Conservation (phyloP, 2,329 filamentous ascomycete species). For the Aspergillus melleus region DNA sequence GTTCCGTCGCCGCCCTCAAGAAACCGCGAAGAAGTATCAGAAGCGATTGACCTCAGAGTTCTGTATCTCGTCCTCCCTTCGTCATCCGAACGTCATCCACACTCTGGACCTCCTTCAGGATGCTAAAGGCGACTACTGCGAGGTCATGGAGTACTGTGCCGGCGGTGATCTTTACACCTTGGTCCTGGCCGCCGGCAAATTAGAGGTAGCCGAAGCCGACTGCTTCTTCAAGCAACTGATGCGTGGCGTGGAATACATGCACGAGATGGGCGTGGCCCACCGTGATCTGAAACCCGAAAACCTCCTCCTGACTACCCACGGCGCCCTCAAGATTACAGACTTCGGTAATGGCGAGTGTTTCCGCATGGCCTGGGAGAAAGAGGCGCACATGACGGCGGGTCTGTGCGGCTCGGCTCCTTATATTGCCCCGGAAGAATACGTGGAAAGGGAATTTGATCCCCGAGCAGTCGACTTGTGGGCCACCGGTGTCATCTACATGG, state of each 20-base stretch:
- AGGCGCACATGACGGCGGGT: conserved; percentile 96
- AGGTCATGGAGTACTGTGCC: conserved; percentile 99
- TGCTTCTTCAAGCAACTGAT: conserved; percentile 99
- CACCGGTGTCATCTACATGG: conserved; percentile 99
- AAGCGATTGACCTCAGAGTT: conserved; percentile 97
- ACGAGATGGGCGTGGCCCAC: conserved; percentile 98
- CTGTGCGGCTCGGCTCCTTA: conserved; percentile 96
- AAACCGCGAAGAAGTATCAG: conserved; percentile 96
- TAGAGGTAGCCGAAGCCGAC: conserved; percentile 86
- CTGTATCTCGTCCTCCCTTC: conserved; percentile 94
- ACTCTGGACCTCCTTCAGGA: conserved; percentile 94
- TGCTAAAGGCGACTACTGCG: conserved; percentile 94
- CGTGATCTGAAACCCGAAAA: conserved; percentile 97
- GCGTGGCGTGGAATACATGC: conserved; percentile 98
- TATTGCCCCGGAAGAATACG: conserved; percentile 95
- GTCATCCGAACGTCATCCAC: conserved; percentile 97
- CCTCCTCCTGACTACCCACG: conserved; percentile 85
- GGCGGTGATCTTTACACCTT: conserved; percentile 95
- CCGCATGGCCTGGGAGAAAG: conserved; percentile 98
- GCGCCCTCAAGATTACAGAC: conserved; percentile 94
- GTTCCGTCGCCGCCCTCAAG: conserved; percentile 89
- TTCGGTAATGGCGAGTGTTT: conserved; percentile 99
- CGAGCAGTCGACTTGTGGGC: conserved; percentile 98
- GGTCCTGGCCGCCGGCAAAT: conserved; percentile 84
- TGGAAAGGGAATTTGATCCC: conserved; percentile 93